Evolutionary conservation across 2,329 filamentous ascomycete species (phyloP).

Genomic region (Daldinia sp.): DNA sequence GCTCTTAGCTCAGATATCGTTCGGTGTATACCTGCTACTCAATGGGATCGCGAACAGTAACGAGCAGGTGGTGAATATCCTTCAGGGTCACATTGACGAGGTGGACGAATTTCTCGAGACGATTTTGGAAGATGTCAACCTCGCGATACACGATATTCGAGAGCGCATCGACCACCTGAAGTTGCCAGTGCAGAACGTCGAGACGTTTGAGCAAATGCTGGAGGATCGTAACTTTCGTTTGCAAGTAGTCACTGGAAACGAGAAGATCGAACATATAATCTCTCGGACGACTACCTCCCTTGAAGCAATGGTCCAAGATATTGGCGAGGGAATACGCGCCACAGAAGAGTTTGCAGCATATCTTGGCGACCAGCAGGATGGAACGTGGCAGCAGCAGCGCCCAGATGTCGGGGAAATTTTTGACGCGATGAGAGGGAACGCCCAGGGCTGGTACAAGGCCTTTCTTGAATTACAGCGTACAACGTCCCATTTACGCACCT

Average conservation of each 20-base stretch:
- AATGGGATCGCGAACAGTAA: conserved; percentile 90
- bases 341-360: conserved; percentile 83
- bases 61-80: conserved; percentile 85
- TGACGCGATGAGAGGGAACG: conserved; percentile 91
- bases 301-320: conserved; percentile 81
- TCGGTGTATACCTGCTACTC: conserved; percentile 89
- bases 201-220: conserved; percentile 87
- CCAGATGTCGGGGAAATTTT: conserved; percentile 78
- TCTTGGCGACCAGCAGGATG: conserved; percentile 73
- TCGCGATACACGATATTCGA: conserved; percentile 82
- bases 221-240: conserved; percentile 84
- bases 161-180: conserved; percentile 84
- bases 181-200: conserved; percentile 84
- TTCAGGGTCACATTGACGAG: conserved; percentile 93
- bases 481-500: conserved; percentile 75
- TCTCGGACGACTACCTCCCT: conserved; percentile 81
- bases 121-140: conserved; percentile 84
- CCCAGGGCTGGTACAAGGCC: conserved; percentile 88
- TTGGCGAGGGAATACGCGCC: conserved; percentile 80
- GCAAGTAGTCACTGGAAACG: conserved; percentile 87
- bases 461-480: conserved; percentile 81
- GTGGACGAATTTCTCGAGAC: conserved; percentile 91
- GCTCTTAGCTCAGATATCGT: conserved; percentile 90
- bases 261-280: conserved; percentile 90
- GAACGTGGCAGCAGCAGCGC: conserved; percentile 71